Conservation (phyloP, 495 filamentous ascomycete genomes). For the Penicillium samsonianum region DNA sequence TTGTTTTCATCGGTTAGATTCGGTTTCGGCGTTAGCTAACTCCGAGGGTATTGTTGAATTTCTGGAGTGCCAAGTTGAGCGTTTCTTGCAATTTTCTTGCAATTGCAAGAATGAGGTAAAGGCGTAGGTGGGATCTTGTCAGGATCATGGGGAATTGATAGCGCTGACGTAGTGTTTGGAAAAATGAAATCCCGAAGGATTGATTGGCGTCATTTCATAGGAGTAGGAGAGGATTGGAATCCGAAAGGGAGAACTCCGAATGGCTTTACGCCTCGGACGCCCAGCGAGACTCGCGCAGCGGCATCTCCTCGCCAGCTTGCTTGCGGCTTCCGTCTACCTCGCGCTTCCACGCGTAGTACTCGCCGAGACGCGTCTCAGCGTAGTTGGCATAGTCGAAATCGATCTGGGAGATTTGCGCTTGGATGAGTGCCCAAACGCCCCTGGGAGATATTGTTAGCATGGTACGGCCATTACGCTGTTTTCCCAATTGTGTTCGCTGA, state of each 20-base stretch:
- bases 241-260: not conserved
- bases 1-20: not conserved
- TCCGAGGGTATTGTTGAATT: constrained; percentile 13
- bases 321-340: constrained; percentile 64
- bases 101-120: not conserved
- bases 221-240: not conserved
- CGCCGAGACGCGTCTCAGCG: constrained; percentile 81
- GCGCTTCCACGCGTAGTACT: constrained; percentile 94
- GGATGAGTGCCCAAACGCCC: constrained; percentile 97
- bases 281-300: constrained; percentile 83
- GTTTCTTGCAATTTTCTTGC: constrained; percentile 7
- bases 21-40: not conserved
- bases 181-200: not conserved
- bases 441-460: constrained; percentile 41
- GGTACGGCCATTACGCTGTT: not conserved
- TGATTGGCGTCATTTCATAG: not conserved
- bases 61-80: constrained; percentile 4
- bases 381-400: constrained; percentile 97
- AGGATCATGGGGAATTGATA: not conserved
- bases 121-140: not conserved
- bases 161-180: not conserved
- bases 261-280: constrained; percentile 51
- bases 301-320: constrained; percentile 58
- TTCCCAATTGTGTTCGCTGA: not conserved
- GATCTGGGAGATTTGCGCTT: constrained; percentile 91